Percentiles rank a stretch among this genome's conserved stretches.
Conservation (phyloP, 1,284 basidiomycete species). For the Leucoagaricus sp. region DNA sequence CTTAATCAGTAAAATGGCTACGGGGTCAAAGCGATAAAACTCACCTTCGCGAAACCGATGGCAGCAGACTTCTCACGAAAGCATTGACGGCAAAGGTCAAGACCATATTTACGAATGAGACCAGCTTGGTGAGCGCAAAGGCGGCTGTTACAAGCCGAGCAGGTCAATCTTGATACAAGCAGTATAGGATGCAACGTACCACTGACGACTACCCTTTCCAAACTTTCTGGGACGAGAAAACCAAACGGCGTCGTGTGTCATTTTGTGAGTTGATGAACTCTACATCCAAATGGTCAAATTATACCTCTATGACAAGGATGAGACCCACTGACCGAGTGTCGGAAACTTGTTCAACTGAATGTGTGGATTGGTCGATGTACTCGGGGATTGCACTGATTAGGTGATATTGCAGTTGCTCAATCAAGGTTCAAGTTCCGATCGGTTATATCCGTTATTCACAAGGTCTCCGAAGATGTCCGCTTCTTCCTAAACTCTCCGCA, state of each 20-base stretch:
- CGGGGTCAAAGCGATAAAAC: conserved; percentile 24
- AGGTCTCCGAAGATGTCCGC: too few relatives aligned
- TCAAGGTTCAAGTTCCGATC: conserved; percentile 33
- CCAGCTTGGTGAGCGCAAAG: conserved; percentile 95
- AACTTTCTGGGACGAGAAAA: conserved; percentile 92
- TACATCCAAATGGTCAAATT: conserved; percentile 14
- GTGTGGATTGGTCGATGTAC: conserved; percentile 11
- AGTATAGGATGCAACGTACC: conserved; percentile 51
- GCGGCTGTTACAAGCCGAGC: conserved; percentile 55
- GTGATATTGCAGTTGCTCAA: conserved; percentile 37
- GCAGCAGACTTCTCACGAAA: conserved; percentile 95
- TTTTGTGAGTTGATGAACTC: conserved; percentile 40
- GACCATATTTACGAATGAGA: conserved; percentile 93
- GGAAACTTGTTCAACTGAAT: conserved; percentile 10
- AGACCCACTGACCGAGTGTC: conserved; percentile 4
- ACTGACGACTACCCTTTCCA: conserved; percentile 95
- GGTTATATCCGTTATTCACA: not conserved
- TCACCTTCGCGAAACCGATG: conserved; percentile 94
- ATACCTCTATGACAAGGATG: not conserved
- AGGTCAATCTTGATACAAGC: not conserved
- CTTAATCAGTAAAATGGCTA: too few relatives aligned
- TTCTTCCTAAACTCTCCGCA: too few relatives aligned
- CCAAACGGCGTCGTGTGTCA: conserved; percentile 93
- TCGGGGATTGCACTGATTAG: conserved; percentile 26
- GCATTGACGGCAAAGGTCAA: conserved; percentile 97